phyloP scores from a whole-genome alignment of 2,329 filamentous ascomycete species.

The Aureobasidium sp. region DNA sequence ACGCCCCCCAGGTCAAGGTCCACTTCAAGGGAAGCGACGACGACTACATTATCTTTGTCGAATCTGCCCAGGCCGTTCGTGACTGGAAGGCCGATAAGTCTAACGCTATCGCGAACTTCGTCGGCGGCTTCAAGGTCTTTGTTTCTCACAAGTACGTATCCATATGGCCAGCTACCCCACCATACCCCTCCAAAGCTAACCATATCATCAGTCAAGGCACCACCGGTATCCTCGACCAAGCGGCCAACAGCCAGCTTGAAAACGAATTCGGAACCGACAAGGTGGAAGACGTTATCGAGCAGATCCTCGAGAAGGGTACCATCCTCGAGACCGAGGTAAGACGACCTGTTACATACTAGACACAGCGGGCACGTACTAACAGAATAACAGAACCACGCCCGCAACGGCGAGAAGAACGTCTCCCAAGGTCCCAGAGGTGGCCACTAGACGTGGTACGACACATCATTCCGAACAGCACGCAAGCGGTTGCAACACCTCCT shows the following conservation, averaged over 20 bases:
- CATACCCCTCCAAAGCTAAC: background rate
- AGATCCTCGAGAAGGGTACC: conserved; percentile 70
- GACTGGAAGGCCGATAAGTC: conserved; percentile 78
- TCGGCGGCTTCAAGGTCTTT: conserved; percentile 84
- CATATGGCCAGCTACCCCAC: background rate
- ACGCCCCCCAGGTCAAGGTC: conserved; percentile 64
- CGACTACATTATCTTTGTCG: conserved; percentile 61
- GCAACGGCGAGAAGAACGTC: conserved; percentile 36
- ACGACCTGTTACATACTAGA: background rate
- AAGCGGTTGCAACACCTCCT: background rate
- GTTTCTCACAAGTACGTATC: conserved; percentile 73
- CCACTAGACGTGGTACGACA: conserved; percentile 14
- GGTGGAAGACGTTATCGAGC: conserved; percentile 71
- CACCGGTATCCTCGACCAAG: conserved; percentile 69
- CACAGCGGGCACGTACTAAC: conserved; percentile 14
- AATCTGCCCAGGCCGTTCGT: conserved; percentile 54
- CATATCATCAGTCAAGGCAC: conserved; percentile 63
- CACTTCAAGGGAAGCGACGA: conserved; percentile 72
- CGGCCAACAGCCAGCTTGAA: conserved; percentile 66
- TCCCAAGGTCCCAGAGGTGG: conserved; percentile 27
- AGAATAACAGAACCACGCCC: conserved; percentile 28
- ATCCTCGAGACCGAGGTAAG: conserved; percentile 54
- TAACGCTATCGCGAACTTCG: conserved; percentile 72
- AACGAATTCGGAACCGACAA: conserved; percentile 78
- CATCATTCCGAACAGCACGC: background rate